Base-by-base conservation (phyloP, 768 basidiomycete species). In the Mycena vitilis region DNA sequence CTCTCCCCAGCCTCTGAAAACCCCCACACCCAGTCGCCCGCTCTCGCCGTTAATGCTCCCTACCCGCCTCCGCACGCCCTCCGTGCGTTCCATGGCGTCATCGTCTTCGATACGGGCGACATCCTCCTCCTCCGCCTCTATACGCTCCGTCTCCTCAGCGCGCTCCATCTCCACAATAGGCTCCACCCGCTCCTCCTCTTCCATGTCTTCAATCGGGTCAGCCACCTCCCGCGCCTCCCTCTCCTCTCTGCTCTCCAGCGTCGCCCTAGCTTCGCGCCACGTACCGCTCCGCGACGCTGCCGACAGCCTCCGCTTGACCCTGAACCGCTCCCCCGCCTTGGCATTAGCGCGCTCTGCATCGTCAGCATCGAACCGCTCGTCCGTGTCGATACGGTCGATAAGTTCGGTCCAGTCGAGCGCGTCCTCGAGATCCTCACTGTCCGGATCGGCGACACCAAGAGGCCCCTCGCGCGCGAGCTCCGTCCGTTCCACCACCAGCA, bases 261-360 rank as follows among this genome's bases (percentile, higher is more conserved):
- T 72, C 44, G 42, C 71, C 30, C 63, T 49, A 38, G 30, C 71
- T 0, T 53, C 67, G 10, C 67, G 71, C 11, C 71, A 72, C 40
- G 64, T 42, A 2, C 63, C 71, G 12, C 64, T 72, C 30, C 23
- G 60, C 9, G 13, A 60, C 2, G 71, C 71, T 4, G 62, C 67
- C 12, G 34, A 30, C 8, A 45, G 60, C 13, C 66, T 72, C 2
- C 71, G 71, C 25, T 64, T 67, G 11, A 53, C 71, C 3, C 53
- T 67, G 1, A 54, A 66, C 6, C 61, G 40, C 11, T 40, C 40
- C 15, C 15, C 40, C 10, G 15, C 40, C 15, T 10, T 66, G 2
- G 60, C 70, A 0, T 57, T 66, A 9, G 56, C 62, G 25, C 66
- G 66, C 6, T 71, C 65, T 3, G 10, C 62, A 4, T 64, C 65